Conservation (phyloP, 345 rosid species). For the Hypericum androsaemum region DNA sequence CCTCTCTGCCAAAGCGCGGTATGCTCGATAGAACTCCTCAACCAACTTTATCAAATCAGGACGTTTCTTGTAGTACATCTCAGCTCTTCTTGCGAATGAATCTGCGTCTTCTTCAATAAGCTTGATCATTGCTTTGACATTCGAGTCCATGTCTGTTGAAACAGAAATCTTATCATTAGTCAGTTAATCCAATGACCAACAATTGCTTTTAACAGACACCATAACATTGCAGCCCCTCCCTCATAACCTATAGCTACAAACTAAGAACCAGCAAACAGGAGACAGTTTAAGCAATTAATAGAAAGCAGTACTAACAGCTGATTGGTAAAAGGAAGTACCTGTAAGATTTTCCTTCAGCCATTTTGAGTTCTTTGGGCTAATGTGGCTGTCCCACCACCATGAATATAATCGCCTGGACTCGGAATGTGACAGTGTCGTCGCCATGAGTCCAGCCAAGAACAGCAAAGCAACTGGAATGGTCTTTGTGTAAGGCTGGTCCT, state of each 20-base stretch:
- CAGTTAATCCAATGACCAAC: neutral
- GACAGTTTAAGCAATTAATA: neutral
- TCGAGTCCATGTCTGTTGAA: slow-evolving; percentile 1
- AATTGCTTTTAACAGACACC: neutral
- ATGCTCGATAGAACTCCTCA: neutral
- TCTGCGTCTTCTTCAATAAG: slow-evolving; percentile 4
- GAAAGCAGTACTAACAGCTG: neutral
- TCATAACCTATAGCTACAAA: too few species aligned
- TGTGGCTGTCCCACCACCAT: slow-evolving; percentile 2
- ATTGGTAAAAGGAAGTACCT: neutral
- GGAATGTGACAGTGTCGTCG: slow-evolving; percentile 16
- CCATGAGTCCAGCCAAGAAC: slow-evolving; percentile 32
- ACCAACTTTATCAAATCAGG: neutral
- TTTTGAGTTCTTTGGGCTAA: neutral
- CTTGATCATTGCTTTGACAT: slow-evolving; percentile 3
- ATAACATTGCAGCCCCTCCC: neutral
- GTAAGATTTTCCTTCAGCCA: slow-evolving; percentile 1
- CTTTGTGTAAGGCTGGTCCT: slow-evolving; percentile 42
- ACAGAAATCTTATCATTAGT: neutral
- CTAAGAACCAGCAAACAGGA: too few species aligned
- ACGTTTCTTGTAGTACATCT: slow-evolving; percentile 1
- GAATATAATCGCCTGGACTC: slow-evolving; percentile 22
- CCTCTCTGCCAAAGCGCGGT: slow-evolving; percentile 4
- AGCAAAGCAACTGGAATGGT: slow-evolving; percentile 41
- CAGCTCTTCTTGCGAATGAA: neutral